Evolutionary conservation across 176 grass and related monocot species (phyloP).

Genomic region (Alopecurus myosuroides): DNA sequence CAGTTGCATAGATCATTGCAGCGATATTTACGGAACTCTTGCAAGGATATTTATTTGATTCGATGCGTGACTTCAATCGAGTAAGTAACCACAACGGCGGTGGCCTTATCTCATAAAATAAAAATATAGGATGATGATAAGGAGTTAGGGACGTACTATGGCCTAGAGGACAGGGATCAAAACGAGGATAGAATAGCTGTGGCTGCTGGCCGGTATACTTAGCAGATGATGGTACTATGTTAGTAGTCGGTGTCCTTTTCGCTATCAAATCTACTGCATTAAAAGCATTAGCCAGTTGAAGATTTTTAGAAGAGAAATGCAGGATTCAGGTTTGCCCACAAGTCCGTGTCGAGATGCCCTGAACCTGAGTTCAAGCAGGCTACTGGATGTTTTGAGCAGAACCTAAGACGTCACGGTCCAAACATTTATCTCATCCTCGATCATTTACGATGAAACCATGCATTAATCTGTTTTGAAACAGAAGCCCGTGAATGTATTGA

Average conservation of each 20-base stretch:
- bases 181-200: background rate
- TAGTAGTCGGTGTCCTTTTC: background rate
- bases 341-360: conserved; percentile 29
- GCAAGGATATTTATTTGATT: background rate
- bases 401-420: conserved; percentile 18
- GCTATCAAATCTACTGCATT: background rate
- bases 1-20: background rate
- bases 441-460: background rate
- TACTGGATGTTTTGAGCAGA: background rate
- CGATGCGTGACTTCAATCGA: background rate
- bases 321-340: conserved; percentile 14
- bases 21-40: background rate
- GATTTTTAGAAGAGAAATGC: background rate
- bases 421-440: background rate
- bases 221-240: background rate
- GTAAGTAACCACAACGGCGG: background rate
- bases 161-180: background rate
- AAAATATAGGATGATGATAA: background rate
- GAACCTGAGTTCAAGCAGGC: background rate
- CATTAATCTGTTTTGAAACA: background rate
- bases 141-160: background rate
- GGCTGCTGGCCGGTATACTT: background rate
- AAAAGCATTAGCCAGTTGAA: background rate
- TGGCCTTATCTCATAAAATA: background rate
- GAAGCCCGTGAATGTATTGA: background rate